A percentile compares a stretch with the other conserved stretches of the same genome.
Conservation (phyloP, 202 grass and related monocot species). For the Dendrocalamus latiflorus region DNA sequence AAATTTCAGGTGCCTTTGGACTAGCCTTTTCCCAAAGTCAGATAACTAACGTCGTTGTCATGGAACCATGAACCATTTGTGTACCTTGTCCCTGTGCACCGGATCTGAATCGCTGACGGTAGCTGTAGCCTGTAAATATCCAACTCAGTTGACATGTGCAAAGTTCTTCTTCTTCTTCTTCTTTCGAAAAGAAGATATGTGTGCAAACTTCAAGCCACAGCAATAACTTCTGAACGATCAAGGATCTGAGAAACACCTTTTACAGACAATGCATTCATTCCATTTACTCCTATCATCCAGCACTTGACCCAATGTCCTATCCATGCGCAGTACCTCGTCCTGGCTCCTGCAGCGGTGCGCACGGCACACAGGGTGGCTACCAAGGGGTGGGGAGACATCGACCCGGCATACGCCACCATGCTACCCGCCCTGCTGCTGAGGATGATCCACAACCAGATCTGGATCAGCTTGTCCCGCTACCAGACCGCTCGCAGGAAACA, state of each 20-base stretch:
- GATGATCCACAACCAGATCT: constrained; percentile 69
- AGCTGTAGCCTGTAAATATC: background rate
- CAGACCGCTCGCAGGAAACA: constrained; percentile 57
- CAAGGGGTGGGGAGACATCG: constrained; percentile 39
- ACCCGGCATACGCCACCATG: constrained; percentile 21
- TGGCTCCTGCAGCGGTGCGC: constrained; percentile 45
- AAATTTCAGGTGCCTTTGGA: background rate
- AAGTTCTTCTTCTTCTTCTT: background rate
- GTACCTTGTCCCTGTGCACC: background rate
- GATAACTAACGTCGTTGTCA: background rate
- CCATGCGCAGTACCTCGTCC: constrained; percentile 46
- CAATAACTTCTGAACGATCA: background rate
- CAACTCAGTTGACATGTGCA: background rate
- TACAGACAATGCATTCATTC: background rate
- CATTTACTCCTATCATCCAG: background rate
- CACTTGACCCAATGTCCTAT: background rate
- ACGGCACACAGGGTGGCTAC: constrained; percentile 33
- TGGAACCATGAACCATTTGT: background rate
- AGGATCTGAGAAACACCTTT: background rate
- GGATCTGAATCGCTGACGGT: background rate
- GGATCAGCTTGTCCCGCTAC: constrained; percentile 56
- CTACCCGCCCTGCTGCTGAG: constrained; percentile 51
- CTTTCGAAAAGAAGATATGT: background rate
- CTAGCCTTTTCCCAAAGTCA: background rate
- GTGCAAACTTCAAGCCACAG: background rate